Evolutionary conservation across 345 rosid genomes (phyloP), one percentile per base, ranked within the genome.

Genomic region (Syzygium grande): DNA sequence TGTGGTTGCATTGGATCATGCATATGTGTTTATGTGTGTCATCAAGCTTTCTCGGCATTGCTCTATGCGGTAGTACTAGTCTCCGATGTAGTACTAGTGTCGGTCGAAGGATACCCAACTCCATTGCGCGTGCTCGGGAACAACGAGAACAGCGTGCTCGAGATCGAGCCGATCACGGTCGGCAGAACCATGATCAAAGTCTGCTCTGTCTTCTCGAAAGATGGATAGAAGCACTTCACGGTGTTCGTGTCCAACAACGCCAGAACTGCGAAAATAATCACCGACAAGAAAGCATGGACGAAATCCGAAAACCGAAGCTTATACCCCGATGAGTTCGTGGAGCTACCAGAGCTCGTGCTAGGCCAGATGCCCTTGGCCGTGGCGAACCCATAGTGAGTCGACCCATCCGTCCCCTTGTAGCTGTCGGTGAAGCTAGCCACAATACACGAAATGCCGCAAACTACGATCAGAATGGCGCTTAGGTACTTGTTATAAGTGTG

Each of bases 351-450:
- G 49, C 92, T 30, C 7, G 92, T 79, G 6, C 41, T 49, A 27
- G 97, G 94, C 96, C 95, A 96, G 14, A 97, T 90, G 43, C 99
- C 97, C 19, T 83, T 94, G 1, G 27, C 25, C 7, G 97, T 95
- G 10, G 90, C 97, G 23, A 96, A 86, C 11, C 97, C 99, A 13
- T 92, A 95, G 89, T 90, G 95, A 83, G 90, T 91, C 5, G 79
- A 27, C 2, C 95, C 95, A 15, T 95, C 93, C 0, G 85, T n/a
- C 88, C 90, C 97, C 63, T 38, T 90, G 90, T 92, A 96, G 85
- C 98, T 93, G 59, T 97, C 98, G 2, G 99, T 96, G 88, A 97
- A 97, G 86, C 91, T 90, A 14, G 97, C 90, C 84, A 97, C 90
- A 12, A 90, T 89, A 87, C 98, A 96, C 0, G 95, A 92, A 87